These are phyloP conservation scores for Myxozyma geophila DNA, from an alignment of 805 yeast species.

Conservation along the genomic window DNA sequence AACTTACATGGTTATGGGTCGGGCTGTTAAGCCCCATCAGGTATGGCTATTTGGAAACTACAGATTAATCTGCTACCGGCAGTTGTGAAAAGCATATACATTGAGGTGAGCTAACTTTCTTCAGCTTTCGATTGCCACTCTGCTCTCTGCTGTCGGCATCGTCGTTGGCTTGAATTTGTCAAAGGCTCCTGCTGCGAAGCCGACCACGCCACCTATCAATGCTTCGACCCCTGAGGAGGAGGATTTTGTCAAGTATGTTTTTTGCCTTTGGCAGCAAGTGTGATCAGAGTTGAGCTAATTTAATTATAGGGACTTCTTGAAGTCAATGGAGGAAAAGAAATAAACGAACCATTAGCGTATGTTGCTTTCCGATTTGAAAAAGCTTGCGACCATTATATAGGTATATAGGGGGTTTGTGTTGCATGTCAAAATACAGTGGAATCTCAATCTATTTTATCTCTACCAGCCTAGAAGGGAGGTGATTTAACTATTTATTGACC, in stretches of 20 bases:
- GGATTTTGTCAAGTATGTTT: slow-evolving; percentile 61
- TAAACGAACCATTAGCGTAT: neutral
- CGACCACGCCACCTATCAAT: slow-evolving; percentile 69
- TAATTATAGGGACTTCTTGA: slow-evolving; percentile 25
- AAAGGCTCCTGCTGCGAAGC: slow-evolving; percentile 49
- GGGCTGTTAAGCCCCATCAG: slow-evolving; percentile 79
- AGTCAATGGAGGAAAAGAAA: slow-evolving; percentile 33
- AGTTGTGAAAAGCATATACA: neutral
- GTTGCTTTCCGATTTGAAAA: neutral
- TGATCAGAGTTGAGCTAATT: neutral
- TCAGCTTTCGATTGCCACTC: slow-evolving; percentile 77
- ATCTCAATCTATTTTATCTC: no score
- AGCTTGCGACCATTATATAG: neutral
- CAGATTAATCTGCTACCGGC: neutral
- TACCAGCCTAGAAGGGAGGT: no score
- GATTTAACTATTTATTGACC: no score
- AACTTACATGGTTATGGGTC: slow-evolving; percentile 84
- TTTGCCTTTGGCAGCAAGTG: neutral
- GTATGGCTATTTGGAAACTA: slow-evolving; percentile 44
- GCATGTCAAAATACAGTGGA: no score
- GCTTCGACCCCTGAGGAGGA: slow-evolving; percentile 89
- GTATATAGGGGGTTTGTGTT: no score
- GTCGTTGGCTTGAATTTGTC: slow-evolving; percentile 74
- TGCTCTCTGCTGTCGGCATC: slow-evolving; percentile 64
- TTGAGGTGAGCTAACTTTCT: neutral